Evolutionary conservation across 2,329 filamentous ascomycete genomes (phyloP), one percentile per base, ranked within the genome.

Genomic region (Neurospora sp.): DNA sequence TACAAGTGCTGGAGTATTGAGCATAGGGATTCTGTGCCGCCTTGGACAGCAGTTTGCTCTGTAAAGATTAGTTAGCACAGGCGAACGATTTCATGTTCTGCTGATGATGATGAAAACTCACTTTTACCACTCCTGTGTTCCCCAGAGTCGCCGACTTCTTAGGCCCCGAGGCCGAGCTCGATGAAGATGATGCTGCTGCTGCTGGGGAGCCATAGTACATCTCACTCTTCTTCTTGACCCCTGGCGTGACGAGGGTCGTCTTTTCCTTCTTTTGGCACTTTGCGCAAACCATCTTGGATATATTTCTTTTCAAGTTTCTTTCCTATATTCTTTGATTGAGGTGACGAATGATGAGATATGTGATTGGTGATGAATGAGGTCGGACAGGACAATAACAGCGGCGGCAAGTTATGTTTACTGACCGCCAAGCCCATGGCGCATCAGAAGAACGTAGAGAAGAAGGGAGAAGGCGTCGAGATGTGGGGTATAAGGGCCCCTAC

Each of bases 11-110:
- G 10, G 87, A 83, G 77, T 90, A 89, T 69, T 87, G 83, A 2
- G 87, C 87, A 74, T 89, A 90, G 0, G 88, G 88, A 72, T 90
- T 90, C 79, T 89, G 88, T 39, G 88, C 88, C 66, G 84, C 83
- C 73, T 88, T 86, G 70, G 87, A 89, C 39, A 89, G 80, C 4
- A 90, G 82, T 77, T 91, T 90, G 79, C 85, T 89, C 87, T 88
- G 69, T 8, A 68, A n/a, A 23, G 41, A 8, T 23, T 69, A 19
- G 67, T 36, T 68, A 66, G 37, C 6, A 71, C 62, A n/a, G 8
- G 52, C 2, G n/a, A 36, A 33, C 15, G 17, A 66, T 8, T 39
- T 17, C 62, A 28, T 38, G n/a, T 2, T 33, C 1, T 33, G n/a
- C n/a, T n/a, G n/a, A n/a, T n/a, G n/a, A n/a, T 33, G 28, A 40